Percentiles rank a stretch among this genome's conserved stretches.
Conservation (phyloP, 257 asterid genomes). For the Solanum dulcamara region DNA sequence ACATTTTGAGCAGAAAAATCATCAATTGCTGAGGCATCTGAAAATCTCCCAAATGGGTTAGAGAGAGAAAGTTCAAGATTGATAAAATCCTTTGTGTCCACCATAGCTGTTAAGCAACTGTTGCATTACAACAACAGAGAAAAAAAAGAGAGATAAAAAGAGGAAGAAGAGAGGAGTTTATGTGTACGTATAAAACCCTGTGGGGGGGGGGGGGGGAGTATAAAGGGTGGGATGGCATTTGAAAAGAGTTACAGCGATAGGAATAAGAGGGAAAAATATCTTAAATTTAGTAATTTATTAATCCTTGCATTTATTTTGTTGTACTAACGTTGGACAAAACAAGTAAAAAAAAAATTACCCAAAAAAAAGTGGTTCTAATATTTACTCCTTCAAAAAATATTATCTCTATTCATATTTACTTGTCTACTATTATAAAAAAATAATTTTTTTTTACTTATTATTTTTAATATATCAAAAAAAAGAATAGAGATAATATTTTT, state of each 20-base stretch:
- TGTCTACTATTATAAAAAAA: no score
- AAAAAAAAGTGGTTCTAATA: background rate
- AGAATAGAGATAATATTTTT: no score
- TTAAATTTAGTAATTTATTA: constrained; percentile 3
- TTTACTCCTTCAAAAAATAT: background rate
- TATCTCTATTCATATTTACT: no score
- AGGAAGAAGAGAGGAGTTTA: background rate
- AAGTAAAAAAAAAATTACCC: background rate
- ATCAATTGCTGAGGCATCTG: background rate
- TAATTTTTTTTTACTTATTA: no score
- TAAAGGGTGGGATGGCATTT: constrained; percentile 12
- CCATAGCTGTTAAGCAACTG: constrained; percentile 1
- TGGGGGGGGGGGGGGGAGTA: background rate
- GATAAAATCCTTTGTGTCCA: background rate
- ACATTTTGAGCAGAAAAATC: background rate
- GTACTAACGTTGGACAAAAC: background rate
- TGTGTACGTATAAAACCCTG: background rate
- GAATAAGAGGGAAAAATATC: constrained; percentile 32
- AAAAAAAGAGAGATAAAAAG: background rate
- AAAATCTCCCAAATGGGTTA: background rate
- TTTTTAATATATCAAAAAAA: no score
- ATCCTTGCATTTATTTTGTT: background rate
- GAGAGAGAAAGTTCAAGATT: background rate
- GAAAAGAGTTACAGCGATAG: constrained; percentile 17
- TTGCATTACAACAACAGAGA: constrained; percentile 4